Evolutionary conservation across 768 basidiomycete species (phyloP).

Genomic region (Pulveroboletus sp.): DNA sequence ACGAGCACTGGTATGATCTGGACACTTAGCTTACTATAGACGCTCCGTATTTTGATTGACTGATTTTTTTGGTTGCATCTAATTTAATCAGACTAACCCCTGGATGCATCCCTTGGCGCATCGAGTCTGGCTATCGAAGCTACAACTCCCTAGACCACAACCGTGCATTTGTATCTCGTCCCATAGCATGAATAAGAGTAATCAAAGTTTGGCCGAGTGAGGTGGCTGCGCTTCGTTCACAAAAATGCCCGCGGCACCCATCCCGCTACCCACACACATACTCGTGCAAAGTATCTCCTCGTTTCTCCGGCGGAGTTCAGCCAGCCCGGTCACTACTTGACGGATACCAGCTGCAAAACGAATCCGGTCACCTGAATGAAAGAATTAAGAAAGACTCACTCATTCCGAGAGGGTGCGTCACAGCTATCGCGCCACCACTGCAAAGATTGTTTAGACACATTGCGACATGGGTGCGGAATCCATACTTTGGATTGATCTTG

Average conservation of each 20-base stretch:
- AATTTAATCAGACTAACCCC: not conserved
- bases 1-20: not conserved
- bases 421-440: conserved; percentile 82
- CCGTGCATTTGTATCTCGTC: not conserved
- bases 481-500: conserved; percentile 83
- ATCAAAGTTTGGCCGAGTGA: conserved; percentile 23
- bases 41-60: not conserved
- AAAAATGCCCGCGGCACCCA: conserved; percentile 82
- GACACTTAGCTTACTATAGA: not conserved
- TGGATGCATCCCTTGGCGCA: not conserved
- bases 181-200: not conserved
- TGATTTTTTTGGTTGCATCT: not conserved
- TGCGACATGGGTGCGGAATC: conserved; percentile 6
- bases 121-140: not conserved
- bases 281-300: conserved; percentile 75
- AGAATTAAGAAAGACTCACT: conserved; percentile 42
- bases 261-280: conserved; percentile 80
- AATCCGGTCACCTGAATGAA: conserved; percentile 11
- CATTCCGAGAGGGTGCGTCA: conserved; percentile 81
- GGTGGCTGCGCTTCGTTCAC: conserved; percentile 54
- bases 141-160: conserved; percentile 29
- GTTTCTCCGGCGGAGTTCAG: conserved; percentile 67
- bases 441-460: conserved; percentile 3
- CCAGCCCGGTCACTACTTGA: conserved; percentile 85
- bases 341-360: conserved; percentile 63